phyloP scores from a whole-genome alignment of 768 basidiomycete species.

The Calocybe cyanea region DNA sequence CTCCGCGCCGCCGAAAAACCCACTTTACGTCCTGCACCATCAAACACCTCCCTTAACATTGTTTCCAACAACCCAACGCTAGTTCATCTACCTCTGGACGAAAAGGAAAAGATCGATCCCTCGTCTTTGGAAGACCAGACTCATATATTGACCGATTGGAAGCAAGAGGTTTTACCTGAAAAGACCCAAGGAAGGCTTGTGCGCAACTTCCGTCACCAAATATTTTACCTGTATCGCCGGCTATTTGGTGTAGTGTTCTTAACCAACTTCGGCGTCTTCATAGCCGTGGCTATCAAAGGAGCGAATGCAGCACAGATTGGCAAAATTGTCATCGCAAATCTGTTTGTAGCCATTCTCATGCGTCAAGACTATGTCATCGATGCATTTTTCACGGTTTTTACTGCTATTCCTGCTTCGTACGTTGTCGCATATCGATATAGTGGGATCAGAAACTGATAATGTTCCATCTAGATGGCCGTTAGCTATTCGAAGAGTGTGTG shows the following conservation, averaged over 20 bases:
- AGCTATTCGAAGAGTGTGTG: slow-evolving; percentile 47
- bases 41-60: neutral
- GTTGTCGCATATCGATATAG: neutral
- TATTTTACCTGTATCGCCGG: slow-evolving; percentile 56
- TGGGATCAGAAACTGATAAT: neutral
- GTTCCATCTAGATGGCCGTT: slow-evolving; percentile 49
- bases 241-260: slow-evolving; percentile 56
- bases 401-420: slow-evolving; percentile 36
- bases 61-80: slow-evolving; percentile 5
- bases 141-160: slow-evolving; percentile 46
- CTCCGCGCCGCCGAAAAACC: slow-evolving; percentile 6
- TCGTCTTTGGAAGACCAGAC: slow-evolving; percentile 26
- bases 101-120: slow-evolving; percentile 11
- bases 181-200: slow-evolving; percentile 43
- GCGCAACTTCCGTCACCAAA: slow-evolving; percentile 53
- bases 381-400: slow-evolving; percentile 49
- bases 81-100: slow-evolving; percentile 9
- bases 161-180: slow-evolving; percentile 44
- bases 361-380: slow-evolving; percentile 58
- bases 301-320: slow-evolving; percentile 34
- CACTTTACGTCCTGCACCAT: neutral
- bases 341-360: slow-evolving; percentile 45
- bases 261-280: slow-evolving; percentile 49
- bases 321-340: slow-evolving; percentile 40
- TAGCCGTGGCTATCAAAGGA: slow-evolving; percentile 32